A percentile compares a stretch with the other conserved stretches of the same genome.
phyloP scores from a whole-genome alignment of 257 asterid species.

The Fraxinus americana region DNA sequence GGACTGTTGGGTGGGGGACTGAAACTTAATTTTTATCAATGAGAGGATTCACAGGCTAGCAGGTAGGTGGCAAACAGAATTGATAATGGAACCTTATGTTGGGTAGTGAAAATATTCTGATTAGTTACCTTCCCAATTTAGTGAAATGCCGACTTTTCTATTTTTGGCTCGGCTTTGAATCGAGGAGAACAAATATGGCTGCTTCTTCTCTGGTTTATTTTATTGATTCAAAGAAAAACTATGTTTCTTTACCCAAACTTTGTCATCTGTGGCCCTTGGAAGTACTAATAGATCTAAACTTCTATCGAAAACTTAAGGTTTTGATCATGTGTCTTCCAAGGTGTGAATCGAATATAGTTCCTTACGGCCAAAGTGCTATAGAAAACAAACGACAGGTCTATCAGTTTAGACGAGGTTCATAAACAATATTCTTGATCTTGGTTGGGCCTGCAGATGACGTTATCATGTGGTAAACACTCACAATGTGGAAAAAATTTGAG shows the following conservation, averaged over 20 bases:
- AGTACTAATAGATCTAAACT: no score
- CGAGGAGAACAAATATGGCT: neutral
- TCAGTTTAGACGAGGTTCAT: neutral
- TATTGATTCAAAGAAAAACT: no score
- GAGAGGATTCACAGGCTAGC: slow-evolving; percentile 13
- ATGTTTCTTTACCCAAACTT: no score
- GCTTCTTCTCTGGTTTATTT: neutral
- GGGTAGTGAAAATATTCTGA: neutral
- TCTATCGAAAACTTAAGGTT: neutral
- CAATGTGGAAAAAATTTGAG: neutral
- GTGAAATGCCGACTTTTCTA: neutral
- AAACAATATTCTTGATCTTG: neutral
- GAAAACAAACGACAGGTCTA: neutral
- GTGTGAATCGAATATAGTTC: neutral
- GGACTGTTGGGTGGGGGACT: slow-evolving; percentile 15
- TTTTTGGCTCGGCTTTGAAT: neutral
- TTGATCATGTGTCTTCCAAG: neutral
- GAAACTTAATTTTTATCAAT: slow-evolving; percentile 7
- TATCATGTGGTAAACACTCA: slow-evolving; percentile 18
- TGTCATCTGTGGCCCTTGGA: no score
- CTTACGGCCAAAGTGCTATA: neutral
- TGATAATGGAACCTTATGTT: neutral
- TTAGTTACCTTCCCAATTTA: neutral
- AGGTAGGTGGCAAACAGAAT: neutral
- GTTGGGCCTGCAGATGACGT: neutral